Percentiles rank a stretch among this genome's conserved stretches.
Evolutionary conservation across 2,329 filamentous ascomycete genomes (phyloP).

Genomic region (Aspergillus aculeatus): DNA sequence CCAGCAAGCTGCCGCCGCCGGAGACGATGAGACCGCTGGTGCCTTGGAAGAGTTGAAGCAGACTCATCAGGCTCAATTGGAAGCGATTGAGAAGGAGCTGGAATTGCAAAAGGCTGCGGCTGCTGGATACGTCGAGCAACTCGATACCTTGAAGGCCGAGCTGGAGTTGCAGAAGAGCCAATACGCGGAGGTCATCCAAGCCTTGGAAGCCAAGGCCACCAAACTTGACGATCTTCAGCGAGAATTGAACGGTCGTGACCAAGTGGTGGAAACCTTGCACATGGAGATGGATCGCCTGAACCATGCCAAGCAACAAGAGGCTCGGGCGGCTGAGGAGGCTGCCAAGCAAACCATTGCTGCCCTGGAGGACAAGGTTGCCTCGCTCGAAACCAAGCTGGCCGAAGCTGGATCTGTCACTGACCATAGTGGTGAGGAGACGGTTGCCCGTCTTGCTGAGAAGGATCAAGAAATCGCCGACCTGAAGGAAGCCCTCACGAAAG

Average conservation of each 20-base stretch:
- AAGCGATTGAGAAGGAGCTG: slow-evolving; percentile 36
- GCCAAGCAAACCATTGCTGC: slow-evolving; percentile 27
- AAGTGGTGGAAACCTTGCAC: slow-evolving; percentile 41
- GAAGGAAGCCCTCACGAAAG: slow-evolving; percentile 32
- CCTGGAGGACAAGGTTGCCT: slow-evolving; percentile 37
- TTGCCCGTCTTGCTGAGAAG: slow-evolving; percentile 34
- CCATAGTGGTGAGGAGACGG: slow-evolving; percentile 25
- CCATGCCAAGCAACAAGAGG: slow-evolving; percentile 37
- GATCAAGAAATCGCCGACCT: slow-evolving; percentile 37
- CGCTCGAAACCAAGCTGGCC: slow-evolving; percentile 37
- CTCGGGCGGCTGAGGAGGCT: slow-evolving; percentile 35
- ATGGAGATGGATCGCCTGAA: slow-evolving; percentile 38
- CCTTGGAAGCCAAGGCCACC: slow-evolving; percentile 31
- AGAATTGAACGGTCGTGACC: slow-evolving; percentile 37
- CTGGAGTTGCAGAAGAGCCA: slow-evolving; percentile 31
- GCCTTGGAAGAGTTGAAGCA: slow-evolving; percentile 40
- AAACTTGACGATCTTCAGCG: slow-evolving; percentile 31
- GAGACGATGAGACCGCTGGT: slow-evolving; percentile 35
- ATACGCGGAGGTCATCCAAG: slow-evolving; percentile 28
- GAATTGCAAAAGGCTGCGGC: slow-evolving; percentile 34
- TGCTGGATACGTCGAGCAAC: slow-evolving; percentile 29
- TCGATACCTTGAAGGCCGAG: slow-evolving; percentile 31
- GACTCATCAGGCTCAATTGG: slow-evolving; percentile 36
- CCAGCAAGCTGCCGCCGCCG: slow-evolving; percentile 35
- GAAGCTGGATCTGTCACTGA: slow-evolving; percentile 31